Evolutionary conservation across 345 rosid genomes (phyloP), one percentile per base, ranked within the genome.

Genomic region (Populus simonii): DNA sequence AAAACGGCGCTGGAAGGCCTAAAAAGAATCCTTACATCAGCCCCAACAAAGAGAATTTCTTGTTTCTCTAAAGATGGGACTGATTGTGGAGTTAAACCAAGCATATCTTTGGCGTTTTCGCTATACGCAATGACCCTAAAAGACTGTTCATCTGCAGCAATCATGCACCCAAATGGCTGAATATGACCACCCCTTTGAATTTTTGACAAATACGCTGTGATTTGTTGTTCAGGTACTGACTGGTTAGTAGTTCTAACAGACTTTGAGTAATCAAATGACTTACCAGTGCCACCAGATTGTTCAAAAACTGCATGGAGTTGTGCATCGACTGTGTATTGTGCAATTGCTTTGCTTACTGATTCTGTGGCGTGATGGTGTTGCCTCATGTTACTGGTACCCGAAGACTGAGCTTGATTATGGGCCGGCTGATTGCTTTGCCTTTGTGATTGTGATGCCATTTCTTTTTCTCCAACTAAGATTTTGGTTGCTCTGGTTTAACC

Each of bases 121-220:
- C 98, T 94, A 80, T 84, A 92, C 1, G 90, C 94, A 66, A 91
- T 88, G 81, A 96, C 89, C 22, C 88, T 71, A 76, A 91, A 96
- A 22, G 85, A 78, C 17, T 89, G 79, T 63, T 94, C 98, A 45
- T 94, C 97, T 23, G 89, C 95, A 11, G 97, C 90, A 71, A 94
- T 89, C 89, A 88, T 83, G 80, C 98, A 92, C n/a, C 99, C 99
- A 59, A 91, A 92, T 7, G 98, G 97, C 85, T 96, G 98, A 51
- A 96, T 89, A 63, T 82, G 91, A 8, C 97, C 94, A 11, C 99
- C 99, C 15, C 99, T 83, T 83, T 96, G 99, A 81, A 96, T 96
- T 83, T 83, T 87, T 1, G 97, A 89, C 66, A 96, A 83, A 82
- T 96, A 94, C 25, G 89, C 92, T 0, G 97, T 89, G 84, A 96